A percentile compares a stretch with the other conserved stretches of the same genome.
These are phyloP conservation scores for Hypoxylon perforatum DNA, from an alignment of 495 filamentous ascomycete genomes.

Conservation along the genomic window DNA sequence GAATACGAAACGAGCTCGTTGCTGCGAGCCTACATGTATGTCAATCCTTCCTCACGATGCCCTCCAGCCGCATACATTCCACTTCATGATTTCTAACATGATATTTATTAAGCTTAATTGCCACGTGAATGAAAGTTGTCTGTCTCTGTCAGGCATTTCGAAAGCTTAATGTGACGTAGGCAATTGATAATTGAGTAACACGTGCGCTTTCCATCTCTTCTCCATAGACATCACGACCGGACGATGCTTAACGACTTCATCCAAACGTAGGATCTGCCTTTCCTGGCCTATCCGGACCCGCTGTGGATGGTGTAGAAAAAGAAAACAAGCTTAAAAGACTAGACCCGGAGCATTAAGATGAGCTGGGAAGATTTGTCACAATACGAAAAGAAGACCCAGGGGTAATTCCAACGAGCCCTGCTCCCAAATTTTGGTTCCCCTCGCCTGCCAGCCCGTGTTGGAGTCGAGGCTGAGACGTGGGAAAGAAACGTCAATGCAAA, in stretches of 20 bases:
- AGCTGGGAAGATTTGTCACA: slow-evolving; percentile 8
- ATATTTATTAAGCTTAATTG: not conserved
- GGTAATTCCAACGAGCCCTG: not conserved
- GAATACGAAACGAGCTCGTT: slow-evolving; percentile 29
- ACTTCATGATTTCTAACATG: not conserved
- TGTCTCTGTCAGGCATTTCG: too few relatives aligned
- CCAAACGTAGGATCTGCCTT: slow-evolving; percentile 36
- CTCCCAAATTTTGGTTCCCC: not conserved
- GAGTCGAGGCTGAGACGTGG: slow-evolving; percentile 33
- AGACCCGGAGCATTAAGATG: slow-evolving; percentile 1
- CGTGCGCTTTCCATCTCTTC: not conserved
- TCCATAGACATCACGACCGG: slow-evolving; percentile 5
- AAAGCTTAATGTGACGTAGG: not conserved
- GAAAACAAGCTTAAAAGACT: slow-evolving; percentile 35
- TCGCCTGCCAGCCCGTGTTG: slow-evolving; percentile 18
- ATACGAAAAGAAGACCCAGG: not conserved
- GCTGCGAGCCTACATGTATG: not conserved
- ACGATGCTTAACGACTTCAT: slow-evolving; percentile 13
- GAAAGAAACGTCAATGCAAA: slow-evolving; percentile 27
- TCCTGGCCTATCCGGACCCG: slow-evolving; percentile 32
- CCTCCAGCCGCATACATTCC: too few relatives aligned
- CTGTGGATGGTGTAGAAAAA: slow-evolving; percentile 22
- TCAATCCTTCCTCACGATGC: not conserved
- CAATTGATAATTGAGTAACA: too few relatives aligned
- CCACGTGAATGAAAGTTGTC: not conserved